These are phyloP conservation scores for Penicillium vulpinum DNA, from an alignment of 2,329 filamentous ascomycete species.

Conservation along the genomic window DNA sequence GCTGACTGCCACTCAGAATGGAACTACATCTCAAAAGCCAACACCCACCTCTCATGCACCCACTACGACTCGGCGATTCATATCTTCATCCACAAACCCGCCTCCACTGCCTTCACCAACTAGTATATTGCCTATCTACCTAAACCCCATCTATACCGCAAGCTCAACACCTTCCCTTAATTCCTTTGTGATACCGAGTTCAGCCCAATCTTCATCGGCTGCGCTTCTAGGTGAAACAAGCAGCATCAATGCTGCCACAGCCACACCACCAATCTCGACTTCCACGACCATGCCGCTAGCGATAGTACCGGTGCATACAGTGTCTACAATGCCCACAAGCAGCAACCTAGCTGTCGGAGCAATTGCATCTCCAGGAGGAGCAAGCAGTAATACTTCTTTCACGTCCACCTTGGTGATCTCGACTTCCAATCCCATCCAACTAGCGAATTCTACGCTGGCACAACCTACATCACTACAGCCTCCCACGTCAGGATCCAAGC, in stretches of 20 bases:
- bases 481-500: not conserved
- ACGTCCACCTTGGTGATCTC: not conserved
- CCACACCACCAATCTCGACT: not conserved
- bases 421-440: not conserved
- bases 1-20: not conserved
- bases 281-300: not conserved
- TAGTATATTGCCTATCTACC: not conserved
- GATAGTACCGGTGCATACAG: not conserved
- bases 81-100: not conserved
- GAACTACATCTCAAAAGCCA: not conserved
- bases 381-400: not conserved
- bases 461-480: not conserved
- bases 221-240: not conserved
- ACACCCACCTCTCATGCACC: not conserved
- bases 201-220: not conserved
- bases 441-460: not conserved
- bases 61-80: not conserved
- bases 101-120: not conserved
- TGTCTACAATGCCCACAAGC: not conserved
- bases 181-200: not conserved
- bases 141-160: not conserved
- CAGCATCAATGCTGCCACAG: not conserved
- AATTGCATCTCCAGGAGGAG: not conserved
- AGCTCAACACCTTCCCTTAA: not conserved
- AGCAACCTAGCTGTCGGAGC: not conserved